A percentile compares a stretch with the other conserved stretches of the same genome.
These are phyloP conservation scores for Fistulina hepatica DNA, from an alignment of 1,284 basidiomycete species.

Conservation along the genomic window DNA sequence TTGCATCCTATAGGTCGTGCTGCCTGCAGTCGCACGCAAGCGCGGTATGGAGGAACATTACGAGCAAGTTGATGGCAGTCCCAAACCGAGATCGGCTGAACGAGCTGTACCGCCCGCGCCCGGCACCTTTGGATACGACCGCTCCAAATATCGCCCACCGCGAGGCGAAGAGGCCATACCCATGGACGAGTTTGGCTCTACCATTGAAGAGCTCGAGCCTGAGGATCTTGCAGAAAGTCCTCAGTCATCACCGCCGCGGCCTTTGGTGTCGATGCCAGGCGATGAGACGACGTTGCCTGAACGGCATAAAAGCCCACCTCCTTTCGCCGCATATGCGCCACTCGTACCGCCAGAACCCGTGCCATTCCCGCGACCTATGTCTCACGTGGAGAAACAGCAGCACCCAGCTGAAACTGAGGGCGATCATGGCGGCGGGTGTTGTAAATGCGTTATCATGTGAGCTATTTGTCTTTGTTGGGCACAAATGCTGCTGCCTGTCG, in stretches of 20 bases:
- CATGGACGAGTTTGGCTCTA: conserved; percentile 56
- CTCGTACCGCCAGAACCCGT: conserved; percentile 36
- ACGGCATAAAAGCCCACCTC: conserved; percentile 11
- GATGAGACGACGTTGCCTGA: conserved; percentile 25
- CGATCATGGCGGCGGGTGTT: conserved; percentile 38
- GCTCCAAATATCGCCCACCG: conserved; percentile 47
- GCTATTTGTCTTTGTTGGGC: conserved; percentile 18
- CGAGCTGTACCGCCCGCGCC: conserved; percentile 45
- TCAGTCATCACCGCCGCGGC: conserved; percentile 15
- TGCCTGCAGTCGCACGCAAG: conserved; percentile 69
- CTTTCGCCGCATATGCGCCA: conserved; percentile 4
- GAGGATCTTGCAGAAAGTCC: conserved; percentile 13
- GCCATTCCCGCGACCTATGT: conserved; percentile 35
- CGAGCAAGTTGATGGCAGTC: conserved; percentile 51
- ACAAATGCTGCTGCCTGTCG: too few relatives aligned
- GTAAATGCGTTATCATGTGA: conserved; percentile 58
- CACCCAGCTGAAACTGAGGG: conserved; percentile 27
- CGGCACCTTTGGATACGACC: conserved; percentile 71
- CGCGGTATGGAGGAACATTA: conserved; percentile 64
- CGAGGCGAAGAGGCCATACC: conserved; percentile 34
- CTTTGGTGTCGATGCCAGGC: conserved; percentile 16
- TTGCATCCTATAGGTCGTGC: conserved; percentile 26
- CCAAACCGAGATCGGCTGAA: conserved; percentile 35
- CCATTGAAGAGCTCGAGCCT: conserved; percentile 15
- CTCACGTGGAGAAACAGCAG: conserved; percentile 9